phyloP scores from a whole-genome alignment of 2,329 filamentous ascomycete species.

The Bretziella fagacearum region DNA sequence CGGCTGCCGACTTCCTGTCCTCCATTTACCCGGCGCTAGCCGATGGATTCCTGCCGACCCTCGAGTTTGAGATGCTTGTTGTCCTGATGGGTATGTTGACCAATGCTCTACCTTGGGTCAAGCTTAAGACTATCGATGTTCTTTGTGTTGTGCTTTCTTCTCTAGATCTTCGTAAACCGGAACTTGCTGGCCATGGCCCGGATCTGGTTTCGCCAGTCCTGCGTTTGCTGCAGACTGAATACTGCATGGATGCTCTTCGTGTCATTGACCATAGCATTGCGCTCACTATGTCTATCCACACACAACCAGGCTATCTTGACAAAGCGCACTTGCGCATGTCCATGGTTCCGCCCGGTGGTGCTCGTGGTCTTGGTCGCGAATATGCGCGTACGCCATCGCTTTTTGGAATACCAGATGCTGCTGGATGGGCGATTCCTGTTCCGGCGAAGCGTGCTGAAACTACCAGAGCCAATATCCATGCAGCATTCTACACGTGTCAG shows the following conservation, averaged over 20 bases:
- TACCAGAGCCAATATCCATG: slow-evolving; percentile 83
- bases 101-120: slow-evolving; percentile 78
- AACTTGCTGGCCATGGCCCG: slow-evolving; percentile 78
- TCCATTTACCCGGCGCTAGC: slow-evolving; percentile 59
- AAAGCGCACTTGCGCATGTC: slow-evolving; percentile 94
- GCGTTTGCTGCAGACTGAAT: slow-evolving; percentile 77
- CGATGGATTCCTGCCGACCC: slow-evolving; percentile 60
- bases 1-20: slow-evolving; percentile 56
- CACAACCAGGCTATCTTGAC: slow-evolving; percentile 83
- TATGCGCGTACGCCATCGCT: slow-evolving; percentile 87
- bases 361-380: slow-evolving; percentile 74
- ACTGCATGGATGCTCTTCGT: slow-evolving; percentile 78
- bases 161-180: slow-evolving; percentile 81
- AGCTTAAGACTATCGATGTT: slow-evolving; percentile 81
- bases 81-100: slow-evolving; percentile 85
- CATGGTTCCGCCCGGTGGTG: slow-evolving; percentile 58
- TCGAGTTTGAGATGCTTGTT: slow-evolving; percentile 71
- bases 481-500: slow-evolving; percentile 87
- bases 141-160: slow-evolving; percentile 71
- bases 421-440: slow-evolving; percentile 89
- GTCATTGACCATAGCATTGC: slow-evolving; percentile 84
- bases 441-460: slow-evolving; percentile 76
- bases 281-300: slow-evolving; percentile 29
- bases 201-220: slow-evolving; percentile 89
- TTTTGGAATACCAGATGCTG: slow-evolving; percentile 90